Conservation (phyloP, 257 asterid genomes). For the Fraxinus quadrangulata region DNA sequence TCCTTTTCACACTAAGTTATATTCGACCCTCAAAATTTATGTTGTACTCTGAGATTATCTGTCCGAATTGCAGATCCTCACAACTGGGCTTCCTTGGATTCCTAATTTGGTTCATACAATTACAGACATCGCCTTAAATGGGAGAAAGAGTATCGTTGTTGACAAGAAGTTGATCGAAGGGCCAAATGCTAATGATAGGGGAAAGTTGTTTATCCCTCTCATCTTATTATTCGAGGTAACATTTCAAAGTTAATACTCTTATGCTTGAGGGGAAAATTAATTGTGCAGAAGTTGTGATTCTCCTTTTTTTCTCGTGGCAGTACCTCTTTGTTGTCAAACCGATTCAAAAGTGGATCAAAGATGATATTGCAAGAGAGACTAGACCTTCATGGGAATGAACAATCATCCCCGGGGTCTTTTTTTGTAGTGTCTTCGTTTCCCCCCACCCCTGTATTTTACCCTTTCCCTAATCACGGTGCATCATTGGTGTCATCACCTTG, state of each 20-base stretch:
- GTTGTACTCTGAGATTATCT: constrained; percentile 2
- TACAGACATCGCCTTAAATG: constrained; percentile 66
- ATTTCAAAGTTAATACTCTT: neutral
- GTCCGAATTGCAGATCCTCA: constrained; percentile 62
- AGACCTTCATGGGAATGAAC: constrained; percentile 57
- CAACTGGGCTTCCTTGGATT: constrained; percentile 80
- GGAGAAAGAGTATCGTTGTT: constrained; percentile 60
- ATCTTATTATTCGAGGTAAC: constrained; percentile 78
- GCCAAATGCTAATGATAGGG: constrained; percentile 75
- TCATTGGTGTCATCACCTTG: neutral
- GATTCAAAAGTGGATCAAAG: constrained; percentile 61
- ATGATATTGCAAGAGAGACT: constrained; percentile 56
- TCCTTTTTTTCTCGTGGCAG: constrained; percentile 37
- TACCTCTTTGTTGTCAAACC: constrained; percentile 66
- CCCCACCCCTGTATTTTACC: neutral
- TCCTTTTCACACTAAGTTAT: neutral
- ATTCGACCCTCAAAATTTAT: neutral
- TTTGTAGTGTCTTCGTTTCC: neutral
- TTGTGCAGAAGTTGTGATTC: constrained; percentile 7
- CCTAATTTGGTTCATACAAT: constrained; percentile 64
- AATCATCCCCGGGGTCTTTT: neutral
- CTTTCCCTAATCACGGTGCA: neutral
- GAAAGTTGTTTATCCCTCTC: constrained; percentile 73
- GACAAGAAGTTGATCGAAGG: constrained; percentile 91
- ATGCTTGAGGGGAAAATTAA: neutral